Conservation (phyloP, 108 stramenopile species). For the Nitzschia sp. region DNA sequence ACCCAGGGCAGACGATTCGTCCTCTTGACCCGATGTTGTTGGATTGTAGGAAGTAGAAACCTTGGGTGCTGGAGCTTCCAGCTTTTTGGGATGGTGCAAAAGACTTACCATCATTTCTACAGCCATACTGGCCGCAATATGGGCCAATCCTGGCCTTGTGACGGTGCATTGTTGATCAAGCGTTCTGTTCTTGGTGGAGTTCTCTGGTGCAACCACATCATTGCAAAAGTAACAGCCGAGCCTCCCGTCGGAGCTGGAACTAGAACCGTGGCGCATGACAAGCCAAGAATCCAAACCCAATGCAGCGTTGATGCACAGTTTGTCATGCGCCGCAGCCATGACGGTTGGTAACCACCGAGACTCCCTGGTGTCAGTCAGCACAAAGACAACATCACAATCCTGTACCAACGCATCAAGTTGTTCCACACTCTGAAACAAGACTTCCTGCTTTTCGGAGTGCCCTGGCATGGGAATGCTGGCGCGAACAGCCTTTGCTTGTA, state of each 20-base stretch:
- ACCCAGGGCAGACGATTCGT: conserved; percentile 51
- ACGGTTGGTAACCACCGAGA: conserved; percentile 98
- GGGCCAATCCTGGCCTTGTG: conserved; percentile 96
- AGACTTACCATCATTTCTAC: conserved; percentile 93
- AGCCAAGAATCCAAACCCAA: conserved; percentile 96
- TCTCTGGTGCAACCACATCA: conserved; percentile 96
- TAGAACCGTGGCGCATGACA: conserved; percentile 94
- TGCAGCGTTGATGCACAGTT: conserved; percentile 91
- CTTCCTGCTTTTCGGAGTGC: conserved; percentile 66
- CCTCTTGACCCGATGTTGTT: background rate
- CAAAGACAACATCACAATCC: conserved; percentile 88
- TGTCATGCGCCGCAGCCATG: conserved; percentile 87
- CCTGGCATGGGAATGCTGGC: conserved; percentile 99
- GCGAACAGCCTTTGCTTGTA: conserved; percentile 65
- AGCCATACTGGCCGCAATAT: conserved; percentile 92
- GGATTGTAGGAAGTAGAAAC: conserved; percentile 24
- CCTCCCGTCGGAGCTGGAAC: conserved; percentile 17
- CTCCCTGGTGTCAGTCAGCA: conserved; percentile 97
- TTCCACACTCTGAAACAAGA: conserved; percentile 64
- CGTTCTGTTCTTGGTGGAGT: conserved; percentile 93
- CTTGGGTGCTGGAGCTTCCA: conserved; percentile 57
- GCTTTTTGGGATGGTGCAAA: conserved; percentile 83
- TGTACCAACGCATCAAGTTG: conserved; percentile 68
- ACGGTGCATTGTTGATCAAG: conserved; percentile 99
- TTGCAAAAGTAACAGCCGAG: conserved; percentile 99